Percentiles rank a stretch among this genome's conserved stretches.
These are phyloP conservation scores for Artemisia tridentata DNA, from an alignment of 129 eudicot genomes.

Conservation along the genomic window DNA sequence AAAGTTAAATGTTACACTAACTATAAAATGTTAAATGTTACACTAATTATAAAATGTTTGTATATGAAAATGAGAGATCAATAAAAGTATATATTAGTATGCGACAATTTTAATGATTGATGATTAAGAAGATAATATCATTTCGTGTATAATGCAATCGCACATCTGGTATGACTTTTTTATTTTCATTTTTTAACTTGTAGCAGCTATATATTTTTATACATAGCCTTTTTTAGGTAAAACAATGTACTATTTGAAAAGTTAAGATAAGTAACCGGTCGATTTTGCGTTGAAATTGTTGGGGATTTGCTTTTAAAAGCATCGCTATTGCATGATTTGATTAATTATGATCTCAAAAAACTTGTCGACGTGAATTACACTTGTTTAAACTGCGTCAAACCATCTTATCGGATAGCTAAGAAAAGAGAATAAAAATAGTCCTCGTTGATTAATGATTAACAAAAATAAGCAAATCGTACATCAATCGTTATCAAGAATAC, in stretches of 20 bases:
- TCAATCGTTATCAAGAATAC: too few relatives aligned
- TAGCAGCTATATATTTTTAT: too few relatives aligned
- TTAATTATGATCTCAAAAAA: background rate
- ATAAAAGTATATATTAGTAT: background rate
- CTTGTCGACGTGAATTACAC: background rate
- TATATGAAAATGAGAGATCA: too few relatives aligned
- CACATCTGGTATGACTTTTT: too few relatives aligned
- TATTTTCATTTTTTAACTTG: too few relatives aligned
- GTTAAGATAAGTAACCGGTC: background rate
- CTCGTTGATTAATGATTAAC: too few relatives aligned
- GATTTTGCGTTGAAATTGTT: background rate
- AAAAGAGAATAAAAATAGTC: too few relatives aligned
- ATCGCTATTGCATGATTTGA: background rate
- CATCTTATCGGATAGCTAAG: background rate
- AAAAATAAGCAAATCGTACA: background rate
- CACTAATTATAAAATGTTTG: background rate
- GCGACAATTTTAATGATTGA: background rate
- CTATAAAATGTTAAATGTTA: background rate
- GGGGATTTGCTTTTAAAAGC: background rate
- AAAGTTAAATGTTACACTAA: background rate
- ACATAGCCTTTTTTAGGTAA: too few relatives aligned
- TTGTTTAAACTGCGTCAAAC: background rate
- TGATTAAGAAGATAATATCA: conserved; percentile 2
- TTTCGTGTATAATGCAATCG: background rate
- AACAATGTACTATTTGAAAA: background rate